phyloP scores from a whole-genome alignment of 371 early-diverging fungal genomes.

The Rhizopus arrhizus region DNA sequence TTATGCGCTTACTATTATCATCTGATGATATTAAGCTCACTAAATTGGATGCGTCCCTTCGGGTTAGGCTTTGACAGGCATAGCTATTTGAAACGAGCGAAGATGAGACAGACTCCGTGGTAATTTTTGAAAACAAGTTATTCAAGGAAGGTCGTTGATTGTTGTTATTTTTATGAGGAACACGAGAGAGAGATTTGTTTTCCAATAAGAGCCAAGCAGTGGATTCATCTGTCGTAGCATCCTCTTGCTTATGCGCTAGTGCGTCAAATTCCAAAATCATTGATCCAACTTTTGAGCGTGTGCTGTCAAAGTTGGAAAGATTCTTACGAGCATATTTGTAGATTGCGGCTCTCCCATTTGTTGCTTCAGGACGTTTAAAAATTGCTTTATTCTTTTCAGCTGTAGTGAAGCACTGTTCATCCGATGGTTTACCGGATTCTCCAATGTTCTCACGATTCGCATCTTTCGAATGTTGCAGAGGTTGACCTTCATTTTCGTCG shows the following conservation, averaged over 20 bases:
- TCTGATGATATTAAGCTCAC: constrained; percentile 21
- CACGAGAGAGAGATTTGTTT: constrained; percentile 29
- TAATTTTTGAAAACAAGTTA: constrained; percentile 17
- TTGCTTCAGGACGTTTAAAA: background rate
- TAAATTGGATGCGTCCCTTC: constrained; percentile 40
- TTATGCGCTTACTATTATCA: constrained; percentile 28
- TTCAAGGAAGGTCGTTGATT: constrained; percentile 6
- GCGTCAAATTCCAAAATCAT: constrained; percentile 56
- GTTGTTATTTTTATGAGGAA: constrained; percentile 7
- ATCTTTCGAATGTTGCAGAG: too few species aligned
- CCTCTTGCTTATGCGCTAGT: constrained; percentile 35
- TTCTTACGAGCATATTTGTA: constrained; percentile 39
- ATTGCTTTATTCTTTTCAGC: background rate
- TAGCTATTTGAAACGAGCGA: constrained; percentile 19
- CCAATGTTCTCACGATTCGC: too few species aligned
- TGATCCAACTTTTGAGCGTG: constrained; percentile 47
- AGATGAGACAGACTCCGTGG: constrained; percentile 7
- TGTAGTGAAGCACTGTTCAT: background rate
- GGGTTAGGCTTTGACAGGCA: constrained; percentile 34
- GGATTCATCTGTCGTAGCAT: constrained; percentile 29
- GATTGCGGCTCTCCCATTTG: constrained; percentile 33
- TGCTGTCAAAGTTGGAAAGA: constrained; percentile 16
- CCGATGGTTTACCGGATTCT: too few species aligned
- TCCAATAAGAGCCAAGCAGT: constrained; percentile 45
- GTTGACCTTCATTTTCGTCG: too few species aligned